Base-by-base conservation (phyloP, 2,329 filamentous ascomycete species). In the Gnomoniopsis sp. region DNA sequence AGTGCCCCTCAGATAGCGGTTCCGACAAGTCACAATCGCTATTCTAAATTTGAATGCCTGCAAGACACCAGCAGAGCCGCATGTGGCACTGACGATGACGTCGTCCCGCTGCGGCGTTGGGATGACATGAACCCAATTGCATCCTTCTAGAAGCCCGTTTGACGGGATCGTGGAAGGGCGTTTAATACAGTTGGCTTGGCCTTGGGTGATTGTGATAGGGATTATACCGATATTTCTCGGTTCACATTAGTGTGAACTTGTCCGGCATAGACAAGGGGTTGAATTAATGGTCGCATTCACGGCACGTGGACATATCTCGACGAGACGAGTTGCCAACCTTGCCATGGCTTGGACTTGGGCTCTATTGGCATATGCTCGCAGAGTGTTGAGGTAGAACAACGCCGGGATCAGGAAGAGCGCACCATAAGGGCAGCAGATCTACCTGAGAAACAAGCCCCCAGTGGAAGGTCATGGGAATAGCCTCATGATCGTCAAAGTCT, bases 11-110 rank as follows among this genome's bases (percentile, higher is more conserved):
- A 49, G 21, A 54, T 48, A 38, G 19, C 52, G 52, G 30, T 54
- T 54, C 52, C 36, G 52, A 54, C 52, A 54, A 36, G 43, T 54
- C 52, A 48, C 43, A 17, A 48, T 47, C 52, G 52, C 30, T 23
- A 54, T 44, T n/a, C 53, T 49, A 49, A 43, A 30, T 15, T 55
- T 41, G 15, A 19, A 15, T 41, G 26, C 33, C 49, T 55, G 46
- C 53, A 43, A 33, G 14, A 49, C 36, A 49, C 19, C 38, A 41
- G 34, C 53, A 49, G 53, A 55, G 53, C 53, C 53, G 53, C 53
- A 55, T 55, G 53, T 55, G 53, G 53, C 46, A 30, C 46, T 49
- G 46, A 48, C 46, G 46, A 49, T 55, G 53, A 55, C 53, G 53
- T 55, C 53, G 53, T 43, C 23, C 43, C 43, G 43, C 43, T 19